Percentiles rank a stretch among this genome's conserved stretches.
These are phyloP conservation scores for Aristolochia contorta DNA, from an alignment of 164 flowering plant species.

Conservation along the genomic window DNA sequence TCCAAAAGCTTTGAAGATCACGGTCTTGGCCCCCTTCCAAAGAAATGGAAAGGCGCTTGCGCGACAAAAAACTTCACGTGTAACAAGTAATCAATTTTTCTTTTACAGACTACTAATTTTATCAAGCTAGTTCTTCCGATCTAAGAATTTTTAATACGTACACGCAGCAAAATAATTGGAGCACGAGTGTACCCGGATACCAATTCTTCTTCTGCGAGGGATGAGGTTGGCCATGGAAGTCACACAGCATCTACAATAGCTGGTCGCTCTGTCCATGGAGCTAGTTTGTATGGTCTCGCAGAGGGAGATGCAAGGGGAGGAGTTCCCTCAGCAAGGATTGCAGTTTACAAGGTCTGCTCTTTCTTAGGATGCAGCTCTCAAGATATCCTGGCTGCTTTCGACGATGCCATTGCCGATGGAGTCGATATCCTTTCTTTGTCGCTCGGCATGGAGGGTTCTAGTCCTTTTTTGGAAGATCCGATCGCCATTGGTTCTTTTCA, in stretches of 20 bases:
- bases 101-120: background rate
- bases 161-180: conserved; percentile 3
- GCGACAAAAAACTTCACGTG: conserved; percentile 31
- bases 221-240: background rate
- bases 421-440: conserved; percentile 3
- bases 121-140: background rate
- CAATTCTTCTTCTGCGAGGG: background rate
- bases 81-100: conserved; percentile 38
- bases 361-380: background rate
- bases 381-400: background rate
- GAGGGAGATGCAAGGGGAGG: conserved; percentile 2
- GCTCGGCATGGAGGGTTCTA: background rate
- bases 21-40: conserved; percentile 54
- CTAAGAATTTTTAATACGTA: background rate
- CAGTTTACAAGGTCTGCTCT: conserved; percentile 4
- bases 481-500: conserved; percentile 10
- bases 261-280: background rate
- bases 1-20: conserved; percentile 38
- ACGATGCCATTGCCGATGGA: conserved; percentile 7
- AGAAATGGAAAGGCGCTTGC: conserved; percentile 59
- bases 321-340: conserved; percentile 4
- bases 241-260: conserved; percentile 5
- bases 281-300: background rate
- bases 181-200: conserved; percentile 1
- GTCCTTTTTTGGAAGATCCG: background rate